Evolutionary conservation across 352 stramenopile species (phyloP).

Genomic region (Peronospora belbahrii): DNA sequence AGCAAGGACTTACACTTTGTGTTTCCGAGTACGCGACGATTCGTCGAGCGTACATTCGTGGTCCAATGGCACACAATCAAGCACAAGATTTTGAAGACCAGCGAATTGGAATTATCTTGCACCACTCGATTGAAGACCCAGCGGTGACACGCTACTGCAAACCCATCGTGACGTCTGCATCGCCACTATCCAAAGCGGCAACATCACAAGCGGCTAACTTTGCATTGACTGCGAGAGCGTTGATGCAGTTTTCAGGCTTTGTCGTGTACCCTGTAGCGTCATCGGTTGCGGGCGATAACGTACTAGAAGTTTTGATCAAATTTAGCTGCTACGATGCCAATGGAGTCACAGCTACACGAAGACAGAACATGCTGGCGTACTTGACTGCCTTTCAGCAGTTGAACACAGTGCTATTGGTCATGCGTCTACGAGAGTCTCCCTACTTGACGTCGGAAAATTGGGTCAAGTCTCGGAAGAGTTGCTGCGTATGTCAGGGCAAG

Average conservation of each 20-base stretch:
- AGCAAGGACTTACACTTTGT: slow-evolving; percentile 39
- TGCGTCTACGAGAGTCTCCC: slow-evolving; percentile 50
- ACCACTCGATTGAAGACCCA: slow-evolving; percentile 60
- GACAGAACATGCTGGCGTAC: slow-evolving; percentile 45
- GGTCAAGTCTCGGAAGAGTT: slow-evolving; percentile 55
- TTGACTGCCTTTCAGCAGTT: slow-evolving; percentile 42
- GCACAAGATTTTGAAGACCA: slow-evolving; percentile 35
- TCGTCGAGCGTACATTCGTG: slow-evolving; percentile 31
- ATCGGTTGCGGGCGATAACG: slow-evolving; percentile 24
- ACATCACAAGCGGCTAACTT: slow-evolving; percentile 16
- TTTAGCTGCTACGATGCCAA: slow-evolving; percentile 48
- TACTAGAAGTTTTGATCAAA: slow-evolving; percentile 61
- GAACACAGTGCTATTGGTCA: slow-evolving; percentile 45
- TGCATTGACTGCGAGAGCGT: slow-evolving; percentile 30
- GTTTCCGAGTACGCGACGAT: slow-evolving; percentile 62
- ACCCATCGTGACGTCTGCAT: slow-evolving; percentile 31
- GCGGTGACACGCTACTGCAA: slow-evolving; percentile 52
- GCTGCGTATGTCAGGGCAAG: slow-evolving; percentile 43
- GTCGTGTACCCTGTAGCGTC: slow-evolving; percentile 53
- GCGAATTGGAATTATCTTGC: slow-evolving; percentile 57
- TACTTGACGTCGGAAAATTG: slow-evolving; percentile 49
- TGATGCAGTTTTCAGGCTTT: slow-evolving; percentile 56
- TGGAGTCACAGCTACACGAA: slow-evolving; percentile 30
- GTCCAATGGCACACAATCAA: slow-evolving; percentile 22
- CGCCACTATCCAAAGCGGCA: slow-evolving; percentile 4